A percentile compares a stretch with the other conserved stretches of the same genome.
These are phyloP conservation scores for Debaryomyces robertsiae DNA, from an alignment of 1,139 yeast species.

Conservation along the genomic window DNA sequence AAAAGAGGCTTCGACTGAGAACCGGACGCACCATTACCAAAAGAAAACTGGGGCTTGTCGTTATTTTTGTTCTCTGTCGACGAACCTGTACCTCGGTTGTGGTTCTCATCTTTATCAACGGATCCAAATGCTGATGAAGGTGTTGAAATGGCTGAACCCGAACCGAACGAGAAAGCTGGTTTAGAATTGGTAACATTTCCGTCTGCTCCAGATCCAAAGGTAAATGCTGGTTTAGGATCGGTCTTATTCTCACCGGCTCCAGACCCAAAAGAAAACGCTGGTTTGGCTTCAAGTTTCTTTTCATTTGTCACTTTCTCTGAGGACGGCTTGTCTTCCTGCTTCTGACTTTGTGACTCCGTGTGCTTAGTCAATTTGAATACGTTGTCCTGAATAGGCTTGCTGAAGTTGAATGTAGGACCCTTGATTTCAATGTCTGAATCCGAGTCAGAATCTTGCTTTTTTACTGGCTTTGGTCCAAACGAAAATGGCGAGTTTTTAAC, in stretches of 20 bases:
- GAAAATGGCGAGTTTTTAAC: constrained; percentile 62
- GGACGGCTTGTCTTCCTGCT: constrained; percentile 12
- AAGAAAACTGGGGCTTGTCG: constrained; percentile 14
- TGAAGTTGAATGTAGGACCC: constrained; percentile 66
- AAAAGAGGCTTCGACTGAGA: constrained; percentile 22
- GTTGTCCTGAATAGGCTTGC: constrained; percentile 48
- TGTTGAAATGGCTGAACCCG: constrained; percentile 5
- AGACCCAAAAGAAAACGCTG: constrained; percentile 16
- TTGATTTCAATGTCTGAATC: constrained; percentile 60
- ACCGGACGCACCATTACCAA: constrained; percentile 5
- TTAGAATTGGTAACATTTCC: constrained; percentile 1
- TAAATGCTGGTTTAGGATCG: constrained; percentile 25
- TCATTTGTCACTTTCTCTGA: constrained; percentile 6
- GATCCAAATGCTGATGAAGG: not conserved
- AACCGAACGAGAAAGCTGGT: constrained; percentile 24
- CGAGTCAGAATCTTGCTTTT: constrained; percentile 45
- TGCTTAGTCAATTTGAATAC: constrained; percentile 45
- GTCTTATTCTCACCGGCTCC: constrained; percentile 8
- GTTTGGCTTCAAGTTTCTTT: constrained; percentile 11
- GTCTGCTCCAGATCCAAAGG: constrained; percentile 20
- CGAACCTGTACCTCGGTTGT: constrained; percentile 22
- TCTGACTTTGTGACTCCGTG: constrained; percentile 8
- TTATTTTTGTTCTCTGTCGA: not conserved
- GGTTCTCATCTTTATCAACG: constrained; percentile 9
- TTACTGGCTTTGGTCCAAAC: constrained; percentile 47